A percentile compares a stretch with the other conserved stretches of the same genome.
Conservation (phyloP, 257 asterid genomes). For the Thymus quinquecostatus region DNA sequence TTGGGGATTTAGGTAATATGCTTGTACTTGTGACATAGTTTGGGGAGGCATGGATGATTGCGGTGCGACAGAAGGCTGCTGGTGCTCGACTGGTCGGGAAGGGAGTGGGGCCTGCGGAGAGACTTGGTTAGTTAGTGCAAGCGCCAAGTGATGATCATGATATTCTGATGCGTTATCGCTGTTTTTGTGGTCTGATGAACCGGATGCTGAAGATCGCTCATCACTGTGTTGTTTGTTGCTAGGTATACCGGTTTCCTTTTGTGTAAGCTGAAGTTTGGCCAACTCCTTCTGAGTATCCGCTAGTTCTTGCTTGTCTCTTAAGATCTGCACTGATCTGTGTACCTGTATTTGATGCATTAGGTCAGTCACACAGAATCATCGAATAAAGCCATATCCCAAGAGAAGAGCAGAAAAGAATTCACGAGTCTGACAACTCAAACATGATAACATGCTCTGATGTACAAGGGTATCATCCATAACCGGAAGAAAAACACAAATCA, state of each 20-base stretch:
- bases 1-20: conserved; percentile 58
- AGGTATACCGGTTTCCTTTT: conserved; percentile 62
- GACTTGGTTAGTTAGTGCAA: conserved; percentile 83
- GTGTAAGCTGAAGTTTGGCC: conserved; percentile 85
- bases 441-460: not conserved
- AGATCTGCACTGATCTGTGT: conserved; percentile 89
- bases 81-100: conserved; percentile 53
- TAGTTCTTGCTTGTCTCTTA: conserved; percentile 95
- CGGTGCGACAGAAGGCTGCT: conserved; percentile 62
- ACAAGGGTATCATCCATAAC: not conserved
- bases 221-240: conserved; percentile 55
- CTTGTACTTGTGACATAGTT: conserved; percentile 55
- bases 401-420: not conserved
- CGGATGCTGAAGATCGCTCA: conserved; percentile 51
- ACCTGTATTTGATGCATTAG: conserved; percentile 53
- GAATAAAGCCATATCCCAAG: not conserved
- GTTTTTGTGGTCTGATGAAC: conserved; percentile 51
- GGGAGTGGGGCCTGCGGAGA: conserved; percentile 56
- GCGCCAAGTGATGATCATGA: conserved; percentile 73
- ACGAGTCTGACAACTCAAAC: not conserved
- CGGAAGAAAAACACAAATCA: not conserved
- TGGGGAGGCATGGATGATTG: conserved; percentile 67
- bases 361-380: not conserved
- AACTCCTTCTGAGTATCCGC: conserved; percentile 90
- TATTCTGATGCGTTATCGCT: conserved; percentile 51